A percentile compares a stretch with the other conserved stretches of the same genome.
phyloP scores from a whole-genome alignment of 1,139 yeast genomes.

The Debaryomycetaceae sp. region DNA sequence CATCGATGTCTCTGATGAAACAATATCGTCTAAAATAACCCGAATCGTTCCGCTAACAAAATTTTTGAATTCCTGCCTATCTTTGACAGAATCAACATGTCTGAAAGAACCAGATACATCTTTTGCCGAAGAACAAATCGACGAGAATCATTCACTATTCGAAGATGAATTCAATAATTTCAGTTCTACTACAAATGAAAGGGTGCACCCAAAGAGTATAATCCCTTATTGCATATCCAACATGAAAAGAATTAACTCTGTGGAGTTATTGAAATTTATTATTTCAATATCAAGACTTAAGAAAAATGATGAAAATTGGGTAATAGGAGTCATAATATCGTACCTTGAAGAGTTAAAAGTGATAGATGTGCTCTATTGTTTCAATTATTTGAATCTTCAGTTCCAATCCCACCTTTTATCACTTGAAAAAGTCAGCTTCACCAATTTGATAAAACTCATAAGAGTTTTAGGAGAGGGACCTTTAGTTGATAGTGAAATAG shows the following conservation, averaged over 20 bases:
- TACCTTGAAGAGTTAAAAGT: constrained; percentile 1
- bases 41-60: background rate
- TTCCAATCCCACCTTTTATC: background rate
- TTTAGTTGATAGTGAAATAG: constrained; percentile 23
- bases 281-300: background rate
- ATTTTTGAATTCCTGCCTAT: too few relatives aligned
- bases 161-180: background rate
- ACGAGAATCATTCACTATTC: background rate
- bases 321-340: background rate
- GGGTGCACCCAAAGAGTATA: background rate
- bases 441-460: constrained; percentile 13
- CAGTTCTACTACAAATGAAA: background rate
- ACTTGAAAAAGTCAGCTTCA: constrained; percentile 2
- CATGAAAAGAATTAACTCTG: background rate
- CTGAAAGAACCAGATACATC: background rate
- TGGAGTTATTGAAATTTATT: constrained; percentile 3
- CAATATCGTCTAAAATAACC: too few relatives aligned
- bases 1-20: too few relatives aligned
- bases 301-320: background rate
- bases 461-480: constrained; percentile 31
- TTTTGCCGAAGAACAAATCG: background rate
- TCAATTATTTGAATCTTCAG: background rate
- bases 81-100: background rate
- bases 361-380: constrained; percentile 4
- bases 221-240: background rate